These are phyloP conservation scores for Phaeoacremonium minimum DNA, from an alignment of 2,329 filamentous ascomycete species.

Conservation along the genomic window DNA sequence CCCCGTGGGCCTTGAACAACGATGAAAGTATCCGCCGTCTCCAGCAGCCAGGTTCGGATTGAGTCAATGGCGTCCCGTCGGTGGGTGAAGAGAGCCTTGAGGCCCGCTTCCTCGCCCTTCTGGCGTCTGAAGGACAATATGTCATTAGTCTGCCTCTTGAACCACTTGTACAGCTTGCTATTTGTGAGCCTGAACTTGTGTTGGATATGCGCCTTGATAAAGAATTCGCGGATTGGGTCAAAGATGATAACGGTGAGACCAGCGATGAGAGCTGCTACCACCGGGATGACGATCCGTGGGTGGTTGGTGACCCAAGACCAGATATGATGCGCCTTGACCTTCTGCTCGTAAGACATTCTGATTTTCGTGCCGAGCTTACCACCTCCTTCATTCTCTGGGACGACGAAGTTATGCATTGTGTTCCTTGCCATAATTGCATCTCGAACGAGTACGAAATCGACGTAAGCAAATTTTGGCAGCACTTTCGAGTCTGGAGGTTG, in stretches of 20 bases:
- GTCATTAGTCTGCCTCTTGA: conserved; percentile 67
- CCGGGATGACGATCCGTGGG: conserved; percentile 81
- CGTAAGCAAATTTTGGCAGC: conserved; percentile 70
- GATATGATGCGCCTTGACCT: conserved; percentile 71
- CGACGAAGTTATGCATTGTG: conserved; percentile 80
- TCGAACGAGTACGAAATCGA: conserved; percentile 71
- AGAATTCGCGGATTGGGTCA: conserved; percentile 90
- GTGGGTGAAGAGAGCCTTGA: conserved; percentile 84
- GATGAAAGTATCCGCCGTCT: conserved; percentile 87
- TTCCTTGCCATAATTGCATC: conserved; percentile 87
- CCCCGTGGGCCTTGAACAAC: conserved; percentile 90
- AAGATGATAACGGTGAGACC: conserved; percentile 84
- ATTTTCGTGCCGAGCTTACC: conserved; percentile 73
- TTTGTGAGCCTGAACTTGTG: conserved; percentile 70
- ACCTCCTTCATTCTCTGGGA: conserved; percentile 65
- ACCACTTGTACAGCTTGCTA: conserved; percentile 73
- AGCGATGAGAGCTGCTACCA: conserved; percentile 75
- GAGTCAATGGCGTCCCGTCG: conserved; percentile 77
- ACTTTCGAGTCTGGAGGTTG: conserved; percentile 86
- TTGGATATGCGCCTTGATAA: conserved; percentile 84
- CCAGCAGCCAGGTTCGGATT: conserved; percentile 79
- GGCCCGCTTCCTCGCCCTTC: conserved; percentile 60
- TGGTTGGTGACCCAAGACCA: conserved; percentile 86
- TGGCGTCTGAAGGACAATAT: conserved; percentile 56
- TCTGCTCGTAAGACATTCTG: conserved; percentile 78